A percentile compares a stretch with the other conserved stretches of the same genome.
phyloP scores from a whole-genome alignment of 495 filamentous ascomycete species.

The Aspergillus sclerotioniger region DNA sequence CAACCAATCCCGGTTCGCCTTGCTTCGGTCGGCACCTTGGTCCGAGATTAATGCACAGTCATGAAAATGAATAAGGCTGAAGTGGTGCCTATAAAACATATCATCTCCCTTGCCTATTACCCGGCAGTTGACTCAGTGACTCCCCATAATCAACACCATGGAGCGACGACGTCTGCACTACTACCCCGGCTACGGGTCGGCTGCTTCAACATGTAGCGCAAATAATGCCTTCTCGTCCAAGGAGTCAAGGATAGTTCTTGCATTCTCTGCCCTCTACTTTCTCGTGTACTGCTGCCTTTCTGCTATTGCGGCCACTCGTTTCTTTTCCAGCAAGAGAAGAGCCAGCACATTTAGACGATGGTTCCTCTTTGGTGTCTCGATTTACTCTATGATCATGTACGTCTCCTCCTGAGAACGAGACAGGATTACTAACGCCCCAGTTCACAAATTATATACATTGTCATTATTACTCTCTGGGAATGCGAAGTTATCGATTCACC shows the following conservation, averaged over 20 bases:
- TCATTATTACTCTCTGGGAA: slow-evolving; percentile 11
- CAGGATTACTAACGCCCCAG: neutral
- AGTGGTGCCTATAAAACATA: no score
- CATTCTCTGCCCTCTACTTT: slow-evolving; percentile 20
- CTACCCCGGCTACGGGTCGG: slow-evolving; percentile 5
- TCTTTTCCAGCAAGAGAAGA: slow-evolving; percentile 11
- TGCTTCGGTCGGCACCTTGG: no score
- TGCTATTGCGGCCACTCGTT: neutral
- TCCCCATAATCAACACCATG: no score
- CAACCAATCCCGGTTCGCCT: no score
- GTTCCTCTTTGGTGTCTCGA: slow-evolving; percentile 13
- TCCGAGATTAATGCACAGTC: no score
- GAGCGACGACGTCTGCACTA: neutral
- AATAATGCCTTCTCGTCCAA: slow-evolving; percentile 9
- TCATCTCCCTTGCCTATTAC: neutral
- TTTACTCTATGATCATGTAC: slow-evolving; percentile 16
- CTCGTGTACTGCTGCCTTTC: slow-evolving; percentile 13
- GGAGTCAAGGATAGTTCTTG: slow-evolving; percentile 1
- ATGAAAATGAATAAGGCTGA: no score
- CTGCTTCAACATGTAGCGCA: slow-evolving; percentile 1
- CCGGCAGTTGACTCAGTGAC: no score
- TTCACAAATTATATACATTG: slow-evolving; percentile 8
- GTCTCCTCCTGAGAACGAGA: neutral
- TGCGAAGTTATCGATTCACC: slow-evolving; percentile 10
- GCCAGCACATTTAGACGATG: slow-evolving; percentile 3